Evolutionary conservation across 1,139 yeast genomes (phyloP), one percentile per base, ranked within the genome.

Genomic region (Hemisphaericaspora lyxosophila): DNA sequence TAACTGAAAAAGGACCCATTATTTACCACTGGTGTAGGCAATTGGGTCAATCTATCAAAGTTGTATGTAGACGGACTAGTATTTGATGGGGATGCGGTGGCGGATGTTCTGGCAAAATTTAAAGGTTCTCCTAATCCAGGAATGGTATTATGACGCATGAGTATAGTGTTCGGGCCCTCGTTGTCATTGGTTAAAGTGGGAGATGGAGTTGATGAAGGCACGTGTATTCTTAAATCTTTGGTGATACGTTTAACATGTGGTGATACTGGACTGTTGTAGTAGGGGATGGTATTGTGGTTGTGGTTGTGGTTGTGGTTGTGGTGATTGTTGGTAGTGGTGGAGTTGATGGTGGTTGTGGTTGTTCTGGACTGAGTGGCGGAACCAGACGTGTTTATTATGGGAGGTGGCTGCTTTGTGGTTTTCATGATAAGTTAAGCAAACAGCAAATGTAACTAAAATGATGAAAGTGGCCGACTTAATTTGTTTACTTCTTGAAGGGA

Each of bases 11-110:
- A 59, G 3, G 60, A 53, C 2, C 60, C 60, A 66, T 78, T 53
- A 67, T 81, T 26, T 64, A 76, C 42, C 67, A 80, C 49, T 63
- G 89, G 34, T 70, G 80, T 63, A 59, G 82, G 54, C 79, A 82
- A 54, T 61, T 85, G 49, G 67, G 78, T 45, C 69, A 81, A 45
- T 60, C 75, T 42, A 57, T 85, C 49, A 77, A 81, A 51, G 70
- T 31, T 14, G 3, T 3, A 20, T 20, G 23, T 8, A 20, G 23
- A 20, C 3, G 23, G 23, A 20, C 23, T 20, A n/a, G 17, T 19
- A 6, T 6, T 24, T 6, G 33, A 24, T 12, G 45, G 45, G n/a
- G 31, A n/a, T 22, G 23, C 25, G 6, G 77, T 24, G 60, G 78
- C 38, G n/a, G n/a, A n/a, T 76, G 74, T 20, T 64, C 29, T 40